Evolutionary conservation across 805 yeast genomes (phyloP).

Genomic region (Pichia eremophila): DNA sequence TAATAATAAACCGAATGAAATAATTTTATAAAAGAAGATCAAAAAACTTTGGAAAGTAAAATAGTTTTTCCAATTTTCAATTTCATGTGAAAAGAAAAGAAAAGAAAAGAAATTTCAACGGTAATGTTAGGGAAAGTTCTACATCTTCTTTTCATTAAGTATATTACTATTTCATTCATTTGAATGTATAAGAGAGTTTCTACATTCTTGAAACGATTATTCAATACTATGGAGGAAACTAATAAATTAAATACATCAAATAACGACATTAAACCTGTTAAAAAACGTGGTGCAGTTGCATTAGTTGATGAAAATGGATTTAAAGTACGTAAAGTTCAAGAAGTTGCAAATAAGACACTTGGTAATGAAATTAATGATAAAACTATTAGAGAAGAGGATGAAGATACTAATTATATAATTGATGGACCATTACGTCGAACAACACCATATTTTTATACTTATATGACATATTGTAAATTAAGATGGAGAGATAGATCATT

Average conservation of each 20-base stretch:
- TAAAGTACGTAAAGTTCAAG: constrained; percentile 33
- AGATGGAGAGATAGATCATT: constrained; percentile 86
- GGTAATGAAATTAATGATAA: constrained; percentile 27
- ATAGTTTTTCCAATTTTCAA: not conserved
- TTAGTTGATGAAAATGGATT: constrained; percentile 37
- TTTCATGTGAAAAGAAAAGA: too few relatives aligned
- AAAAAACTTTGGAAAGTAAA: too few relatives aligned
- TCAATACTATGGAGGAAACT: not conserved
- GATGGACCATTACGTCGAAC: constrained; percentile 63
- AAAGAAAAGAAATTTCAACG: too few relatives aligned
- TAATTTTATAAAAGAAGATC: too few relatives aligned
- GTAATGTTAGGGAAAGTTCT: too few relatives aligned
- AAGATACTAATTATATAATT: constrained; percentile 46
- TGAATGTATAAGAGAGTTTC: not conserved
- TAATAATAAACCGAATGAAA: too few relatives aligned
- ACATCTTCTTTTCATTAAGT: too few relatives aligned
- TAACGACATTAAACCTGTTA: not conserved
- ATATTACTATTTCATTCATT: not conserved
- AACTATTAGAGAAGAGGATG: constrained; percentile 43
- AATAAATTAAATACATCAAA: not conserved
- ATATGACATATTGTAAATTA: constrained; percentile 80
- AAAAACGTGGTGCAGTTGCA: constrained; percentile 6
- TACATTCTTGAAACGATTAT: not conserved
- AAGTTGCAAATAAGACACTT: constrained; percentile 34
- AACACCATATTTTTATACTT: constrained; percentile 80